These are phyloP conservation scores for Suillus sp. DNA, from an alignment of 768 basidiomycete species.

Conservation along the genomic window DNA sequence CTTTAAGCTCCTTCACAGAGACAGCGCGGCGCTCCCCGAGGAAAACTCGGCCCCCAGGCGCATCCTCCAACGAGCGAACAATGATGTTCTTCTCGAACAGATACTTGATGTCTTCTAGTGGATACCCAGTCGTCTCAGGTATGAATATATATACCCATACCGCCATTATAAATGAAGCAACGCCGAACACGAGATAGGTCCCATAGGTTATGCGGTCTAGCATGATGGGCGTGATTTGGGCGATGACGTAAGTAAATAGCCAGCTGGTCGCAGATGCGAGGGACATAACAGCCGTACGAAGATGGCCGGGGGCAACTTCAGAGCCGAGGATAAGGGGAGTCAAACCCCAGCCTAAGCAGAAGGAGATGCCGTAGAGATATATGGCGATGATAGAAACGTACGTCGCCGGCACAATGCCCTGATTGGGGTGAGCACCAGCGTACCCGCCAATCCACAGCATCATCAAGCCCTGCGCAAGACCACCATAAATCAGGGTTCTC, in stretches of 20 bases:
- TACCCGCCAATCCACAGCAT: conserved; percentile 43
- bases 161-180: conserved; percentile 32
- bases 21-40: conserved; percentile 25
- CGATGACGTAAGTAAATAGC: conserved; percentile 41
- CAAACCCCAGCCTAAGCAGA: conserved; percentile 37
- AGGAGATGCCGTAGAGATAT: conserved; percentile 40
- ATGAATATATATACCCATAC: conserved; percentile 39
- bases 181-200: conserved; percentile 37
- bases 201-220: conserved; percentile 29
- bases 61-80: conserved; percentile 33
- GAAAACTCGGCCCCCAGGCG: conserved; percentile 36
- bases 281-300: conserved; percentile 35
- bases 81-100: conserved; percentile 38
- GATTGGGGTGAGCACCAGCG: conserved; percentile 31
- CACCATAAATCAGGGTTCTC: conserved; percentile 37
- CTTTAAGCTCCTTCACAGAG: conserved; percentile 32
- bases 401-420: conserved; percentile 28
- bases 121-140: conserved; percentile 43
- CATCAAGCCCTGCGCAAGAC: conserved; percentile 36
- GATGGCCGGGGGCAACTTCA: conserved; percentile 39
- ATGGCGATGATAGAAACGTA: conserved; percentile 40
- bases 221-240: conserved; percentile 42
- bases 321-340: conserved; percentile 37
- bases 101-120: conserved; percentile 40
- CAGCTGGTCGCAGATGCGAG: conserved; percentile 36